Conservation (phyloP, 2,329 filamentous ascomycete species). For the Beauveria caledonica region DNA sequence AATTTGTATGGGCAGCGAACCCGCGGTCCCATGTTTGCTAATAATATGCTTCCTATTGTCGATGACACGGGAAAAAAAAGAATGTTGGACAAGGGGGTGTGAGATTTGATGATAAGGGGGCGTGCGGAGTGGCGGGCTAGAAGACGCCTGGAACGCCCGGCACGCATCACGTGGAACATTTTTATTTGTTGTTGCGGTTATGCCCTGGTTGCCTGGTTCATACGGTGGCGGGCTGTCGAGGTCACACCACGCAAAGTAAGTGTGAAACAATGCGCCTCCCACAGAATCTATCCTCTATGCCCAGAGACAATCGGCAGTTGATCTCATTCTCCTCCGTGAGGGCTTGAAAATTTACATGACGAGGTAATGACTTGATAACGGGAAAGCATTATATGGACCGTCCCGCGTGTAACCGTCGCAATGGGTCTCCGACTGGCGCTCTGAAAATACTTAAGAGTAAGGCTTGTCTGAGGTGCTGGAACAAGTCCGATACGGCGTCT, state of each 20-base stretch:
- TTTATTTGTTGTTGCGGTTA: background rate
- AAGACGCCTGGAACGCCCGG: slow-evolving; percentile 10
- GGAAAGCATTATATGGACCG: background rate
- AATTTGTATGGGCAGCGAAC: background rate
- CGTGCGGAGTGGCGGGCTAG: slow-evolving; percentile 1
- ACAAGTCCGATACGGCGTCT: slow-evolving; percentile 7
- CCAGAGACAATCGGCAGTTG: no score
- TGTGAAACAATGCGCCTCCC: no score
- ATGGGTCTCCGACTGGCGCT: slow-evolving; percentile 3
- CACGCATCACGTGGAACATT: slow-evolving; percentile 3
- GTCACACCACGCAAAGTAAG: background rate
- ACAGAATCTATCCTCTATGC: no score
- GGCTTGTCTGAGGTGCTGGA: slow-evolving; percentile 3
- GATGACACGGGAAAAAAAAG: background rate
- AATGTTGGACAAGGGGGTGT: background rate
- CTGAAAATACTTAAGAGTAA: background rate
- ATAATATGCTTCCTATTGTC: background rate
- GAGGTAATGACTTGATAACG: background rate
- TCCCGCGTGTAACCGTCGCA: slow-evolving; percentile 9
- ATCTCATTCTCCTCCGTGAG: no score
- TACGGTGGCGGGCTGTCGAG: background rate
- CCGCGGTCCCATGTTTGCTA: background rate
- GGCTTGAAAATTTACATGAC: background rate
- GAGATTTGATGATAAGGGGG: background rate
- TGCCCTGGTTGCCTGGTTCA: background rate